Base-by-base conservation (phyloP, 148 eudicot species). In the Heliosperma pusillum region DNA sequence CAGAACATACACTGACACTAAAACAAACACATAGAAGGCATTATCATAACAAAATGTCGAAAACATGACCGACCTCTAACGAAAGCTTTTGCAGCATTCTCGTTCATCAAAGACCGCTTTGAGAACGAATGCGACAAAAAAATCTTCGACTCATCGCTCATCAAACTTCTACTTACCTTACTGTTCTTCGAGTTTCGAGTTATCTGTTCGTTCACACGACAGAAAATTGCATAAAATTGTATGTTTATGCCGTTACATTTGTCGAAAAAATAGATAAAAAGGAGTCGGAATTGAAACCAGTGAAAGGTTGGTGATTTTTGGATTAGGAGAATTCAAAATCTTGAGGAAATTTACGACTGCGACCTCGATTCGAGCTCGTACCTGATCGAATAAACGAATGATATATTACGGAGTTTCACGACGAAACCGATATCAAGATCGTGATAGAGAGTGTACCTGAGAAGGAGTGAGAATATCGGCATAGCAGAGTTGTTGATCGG, bases 391-490 rank as follows among this genome's bases (percentile, higher is more conserved):
- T 20, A 40, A 67, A 9, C 2, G 13, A 65, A 65, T 5, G 22
- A 61, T 24, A 22, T 21, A 21, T 5, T 59, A 21, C 25, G 0
- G 7, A 62, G 40, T 62, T 60, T 1, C 21, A 66, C 42, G 29
- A 50, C 44, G 47, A 55, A 10, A 66, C 16, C 8, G 52, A 71
- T 10, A 60, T 44, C 27, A 7, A 26, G 61, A 66, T 27, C 53
- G 15, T 13, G 21, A 20, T 7, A 75, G 52, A 71, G 47, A 52
- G 68, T 45, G 71, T 33, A 86, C 98, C 88, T 91, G 85, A 60
- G 80, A 65, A 66, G 99, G 97, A 80, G 93, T 86, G 75, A 95
- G 91, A 50, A 92, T 90, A 73, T 95, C 99, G 84, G 99, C 96
- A 24, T 84, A 84, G 78, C 92, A 90, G 80, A 95, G 92, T 55